Percentiles rank a stretch among this genome's conserved stretches.
These are phyloP conservation scores for Cystoisospora suis DNA, from an alignment of 169 alveolate species.

Conservation along the genomic window DNA sequence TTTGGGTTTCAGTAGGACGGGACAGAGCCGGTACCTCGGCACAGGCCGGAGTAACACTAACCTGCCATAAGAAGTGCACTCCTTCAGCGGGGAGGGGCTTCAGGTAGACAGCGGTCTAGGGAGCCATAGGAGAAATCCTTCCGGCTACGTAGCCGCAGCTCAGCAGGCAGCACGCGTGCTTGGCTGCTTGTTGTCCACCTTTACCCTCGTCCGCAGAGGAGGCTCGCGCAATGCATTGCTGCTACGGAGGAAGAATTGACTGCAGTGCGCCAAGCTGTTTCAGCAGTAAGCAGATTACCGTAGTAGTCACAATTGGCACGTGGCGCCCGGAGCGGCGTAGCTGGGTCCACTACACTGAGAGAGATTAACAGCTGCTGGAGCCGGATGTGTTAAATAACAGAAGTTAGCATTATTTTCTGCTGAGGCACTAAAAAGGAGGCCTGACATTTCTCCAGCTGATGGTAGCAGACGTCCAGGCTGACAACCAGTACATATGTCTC, in stretches of 20 bases:
- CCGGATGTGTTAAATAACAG: not conserved
- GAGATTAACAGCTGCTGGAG: not conserved
- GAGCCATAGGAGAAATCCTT: not conserved
- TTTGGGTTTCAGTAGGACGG: too few species aligned
- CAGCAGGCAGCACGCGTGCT: not conserved
- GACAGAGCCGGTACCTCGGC: too few species aligned
- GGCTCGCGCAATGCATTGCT: not conserved
- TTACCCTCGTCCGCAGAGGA: not conserved
- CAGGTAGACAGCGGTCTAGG: not conserved
- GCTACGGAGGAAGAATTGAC: not conserved
- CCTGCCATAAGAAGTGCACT: not conserved
- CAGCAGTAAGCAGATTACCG: not conserved
- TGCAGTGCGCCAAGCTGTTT: not conserved
- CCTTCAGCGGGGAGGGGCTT: not conserved
- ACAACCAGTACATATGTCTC: not conserved
- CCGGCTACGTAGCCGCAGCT: not conserved
- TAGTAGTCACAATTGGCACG: not conserved
- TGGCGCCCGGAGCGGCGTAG: not conserved
- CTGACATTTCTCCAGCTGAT: not conserved
- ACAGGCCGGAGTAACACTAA: too few species aligned
- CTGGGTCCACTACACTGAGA: not conserved
- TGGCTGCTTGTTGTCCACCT: not conserved
- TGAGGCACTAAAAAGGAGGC: not conserved
- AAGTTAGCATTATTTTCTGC: not conserved
- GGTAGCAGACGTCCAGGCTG: not conserved